Evolutionary conservation across 768 basidiomycete species (phyloP).

Genomic region (Rhizopogon vulgaris): DNA sequence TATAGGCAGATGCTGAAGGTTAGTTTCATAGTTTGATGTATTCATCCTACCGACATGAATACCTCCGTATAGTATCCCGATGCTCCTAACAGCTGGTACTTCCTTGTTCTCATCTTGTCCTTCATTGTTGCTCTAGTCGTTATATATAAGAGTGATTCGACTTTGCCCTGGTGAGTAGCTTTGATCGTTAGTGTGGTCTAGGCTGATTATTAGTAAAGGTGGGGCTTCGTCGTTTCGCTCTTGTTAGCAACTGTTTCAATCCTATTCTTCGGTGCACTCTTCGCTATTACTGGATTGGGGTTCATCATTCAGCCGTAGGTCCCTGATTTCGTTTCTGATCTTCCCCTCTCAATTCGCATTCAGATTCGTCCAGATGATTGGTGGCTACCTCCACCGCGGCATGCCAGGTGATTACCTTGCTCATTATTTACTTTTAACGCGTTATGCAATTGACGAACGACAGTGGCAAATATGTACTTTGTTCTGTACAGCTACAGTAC

Average conservation of each 20-base stretch:
- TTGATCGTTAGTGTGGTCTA: neutral
- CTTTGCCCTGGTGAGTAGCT: constrained; percentile 36
- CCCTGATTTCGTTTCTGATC: neutral
- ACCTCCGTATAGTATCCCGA: constrained; percentile 12
- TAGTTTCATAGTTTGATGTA: neutral
- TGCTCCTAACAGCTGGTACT: constrained; percentile 20
- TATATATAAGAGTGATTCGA: constrained; percentile 35
- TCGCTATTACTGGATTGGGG: constrained; percentile 39
- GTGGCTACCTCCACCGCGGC: constrained; percentile 27
- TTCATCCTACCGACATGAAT: neutral
- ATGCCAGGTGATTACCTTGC: constrained; percentile 10
- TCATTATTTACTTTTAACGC: neutral
- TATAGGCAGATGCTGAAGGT: constrained; percentile 49
- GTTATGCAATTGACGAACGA: neutral
- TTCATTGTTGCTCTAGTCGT: constrained; percentile 5
- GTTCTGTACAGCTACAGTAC: constrained; percentile 39
- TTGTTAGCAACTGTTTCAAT: constrained; percentile 39
- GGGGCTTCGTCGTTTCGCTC: constrained; percentile 41
- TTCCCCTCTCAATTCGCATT: neutral
- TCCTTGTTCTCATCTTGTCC: constrained; percentile 6
- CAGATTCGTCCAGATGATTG: constrained; percentile 42
- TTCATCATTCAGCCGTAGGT: constrained; percentile 36
- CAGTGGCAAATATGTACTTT: constrained; percentile 31
- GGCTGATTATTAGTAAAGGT: constrained; percentile 23
- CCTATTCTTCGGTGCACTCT: constrained; percentile 40